Conservation (phyloP, 306 rosid species). For the Rubus idaeus region DNA sequence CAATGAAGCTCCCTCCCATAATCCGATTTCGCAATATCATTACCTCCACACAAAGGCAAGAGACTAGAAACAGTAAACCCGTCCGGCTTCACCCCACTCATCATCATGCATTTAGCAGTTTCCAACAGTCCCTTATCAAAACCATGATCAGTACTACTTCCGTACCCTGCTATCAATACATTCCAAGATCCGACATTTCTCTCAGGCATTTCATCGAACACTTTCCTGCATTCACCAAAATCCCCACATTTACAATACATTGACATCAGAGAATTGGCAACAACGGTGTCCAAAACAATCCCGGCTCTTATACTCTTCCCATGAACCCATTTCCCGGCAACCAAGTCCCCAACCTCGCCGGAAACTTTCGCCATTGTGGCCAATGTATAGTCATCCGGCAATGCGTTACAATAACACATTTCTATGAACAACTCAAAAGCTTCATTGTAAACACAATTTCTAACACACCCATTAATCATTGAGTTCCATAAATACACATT, state of each 20-base stretch:
- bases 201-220: slow-evolving; percentile 71
- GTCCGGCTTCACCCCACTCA: slow-evolving; percentile 56
- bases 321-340: slow-evolving; percentile 54
- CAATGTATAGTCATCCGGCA: slow-evolving; percentile 69
- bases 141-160: slow-evolving; percentile 21
- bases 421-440: slow-evolving; percentile 49
- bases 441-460: slow-evolving; percentile 27
- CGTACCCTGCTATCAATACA: slow-evolving; percentile 55
- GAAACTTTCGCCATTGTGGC: slow-evolving; percentile 62
- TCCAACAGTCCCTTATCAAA: slow-evolving; percentile 41
- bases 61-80: slow-evolving; percentile 64
- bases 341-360: slow-evolving; percentile 50
- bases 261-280: slow-evolving; percentile 62
- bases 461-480: slow-evolving; percentile 54
- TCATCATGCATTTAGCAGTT: slow-evolving; percentile 39
- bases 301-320: slow-evolving; percentile 60
- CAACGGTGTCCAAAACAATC: slow-evolving; percentile 50
- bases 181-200: slow-evolving; percentile 69
- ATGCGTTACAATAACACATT: slow-evolving; percentile 39
- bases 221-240: slow-evolving; percentile 42
- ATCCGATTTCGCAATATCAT: slow-evolving; percentile 32
- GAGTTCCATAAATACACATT: slow-evolving; percentile 67
- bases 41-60: slow-evolving; percentile 43
- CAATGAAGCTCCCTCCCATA: slow-evolving; percentile 78
- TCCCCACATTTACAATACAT: slow-evolving; percentile 62